Conservation (phyloP, 2,329 filamentous ascomycete genomes). For the Alternaria sp. region DNA sequence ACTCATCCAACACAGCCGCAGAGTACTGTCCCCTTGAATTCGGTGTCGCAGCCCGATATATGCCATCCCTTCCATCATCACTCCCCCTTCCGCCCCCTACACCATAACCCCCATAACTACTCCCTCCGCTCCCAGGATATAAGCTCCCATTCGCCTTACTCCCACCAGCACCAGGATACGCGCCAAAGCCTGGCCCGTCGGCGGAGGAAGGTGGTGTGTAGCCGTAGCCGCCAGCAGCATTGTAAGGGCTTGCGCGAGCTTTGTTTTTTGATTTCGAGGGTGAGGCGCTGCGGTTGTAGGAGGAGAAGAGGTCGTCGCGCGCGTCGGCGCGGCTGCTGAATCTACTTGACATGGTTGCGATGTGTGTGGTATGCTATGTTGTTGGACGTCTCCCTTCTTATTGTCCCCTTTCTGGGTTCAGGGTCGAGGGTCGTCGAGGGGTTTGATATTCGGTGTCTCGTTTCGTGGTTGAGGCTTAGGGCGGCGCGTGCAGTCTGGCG, state of each 20-base stretch:
- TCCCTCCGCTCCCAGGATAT: constrained; percentile 14
- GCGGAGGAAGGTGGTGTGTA: constrained; percentile 27
- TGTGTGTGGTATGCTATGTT: background rate
- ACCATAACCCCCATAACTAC: constrained; percentile 9
- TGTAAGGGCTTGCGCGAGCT: constrained; percentile 30
- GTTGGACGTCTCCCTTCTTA: background rate
- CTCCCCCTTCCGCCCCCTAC: constrained; percentile 9
- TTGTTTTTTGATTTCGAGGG: constrained; percentile 47
- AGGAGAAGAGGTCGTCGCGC: constrained; percentile 52
- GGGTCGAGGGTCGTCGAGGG: background rate
- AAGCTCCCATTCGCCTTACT: constrained; percentile 15
- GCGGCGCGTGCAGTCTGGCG: background rate
- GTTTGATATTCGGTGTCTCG: background rate
- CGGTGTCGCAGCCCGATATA: constrained; percentile 55
- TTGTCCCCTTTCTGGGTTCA: background rate
- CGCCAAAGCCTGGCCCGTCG: constrained; percentile 37
- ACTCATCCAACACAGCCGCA: constrained; percentile 86
- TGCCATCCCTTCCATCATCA: background rate
- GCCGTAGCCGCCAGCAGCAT: constrained; percentile 32
- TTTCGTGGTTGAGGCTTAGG: background rate
- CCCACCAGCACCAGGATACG: constrained; percentile 42
- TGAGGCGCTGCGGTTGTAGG: constrained; percentile 50
- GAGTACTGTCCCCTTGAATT: constrained; percentile 84
- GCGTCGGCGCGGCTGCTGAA: constrained; percentile 40
- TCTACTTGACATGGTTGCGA: constrained; percentile 35